phyloP scores from a whole-genome alignment of 352 stramenopile species.

The Phytopythium mirpurense region DNA sequence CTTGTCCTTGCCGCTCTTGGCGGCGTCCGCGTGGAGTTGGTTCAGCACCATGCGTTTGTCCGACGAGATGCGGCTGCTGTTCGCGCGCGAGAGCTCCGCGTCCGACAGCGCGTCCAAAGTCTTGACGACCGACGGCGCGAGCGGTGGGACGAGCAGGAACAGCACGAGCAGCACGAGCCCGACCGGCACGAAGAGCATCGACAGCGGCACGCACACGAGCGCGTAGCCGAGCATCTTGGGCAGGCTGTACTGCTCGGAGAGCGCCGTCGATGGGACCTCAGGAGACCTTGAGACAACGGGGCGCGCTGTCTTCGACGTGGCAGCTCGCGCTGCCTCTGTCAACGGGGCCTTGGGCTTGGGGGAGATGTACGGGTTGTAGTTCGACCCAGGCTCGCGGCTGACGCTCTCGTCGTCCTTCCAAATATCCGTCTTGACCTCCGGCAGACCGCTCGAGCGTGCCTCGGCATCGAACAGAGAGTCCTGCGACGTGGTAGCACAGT shows the following conservation, averaged over 20 bases:
- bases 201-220: constrained; percentile 48
- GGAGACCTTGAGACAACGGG: not conserved
- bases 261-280: constrained; percentile 1
- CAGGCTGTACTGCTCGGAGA: constrained; percentile 41
- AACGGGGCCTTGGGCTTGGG: constrained; percentile 31
- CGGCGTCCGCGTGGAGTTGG: constrained; percentile 31
- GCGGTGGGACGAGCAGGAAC: constrained; percentile 55
- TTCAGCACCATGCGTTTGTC: constrained; percentile 58
- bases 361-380: constrained; percentile 52
- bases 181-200: constrained; percentile 52
- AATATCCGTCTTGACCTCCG: constrained; percentile 19
- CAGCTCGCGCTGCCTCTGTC: constrained; percentile 19
- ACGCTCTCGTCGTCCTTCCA: constrained; percentile 29
- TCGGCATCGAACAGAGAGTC: constrained; percentile 47
- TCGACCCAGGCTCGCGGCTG: constrained; percentile 18
- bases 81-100: constrained; percentile 68
- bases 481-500: constrained; percentile 42
- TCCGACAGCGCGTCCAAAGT: constrained; percentile 65
- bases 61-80: constrained; percentile 45
- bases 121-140: constrained; percentile 43
- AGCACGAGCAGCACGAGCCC: constrained; percentile 44
- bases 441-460: constrained; percentile 19
- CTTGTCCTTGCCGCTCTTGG: constrained; percentile 19
- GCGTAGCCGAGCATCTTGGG: constrained; percentile 61
- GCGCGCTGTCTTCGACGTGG: constrained; percentile 16